Evolutionary conservation across 768 basidiomycete genomes (phyloP).

Genomic region (Calocera viscosa): DNA sequence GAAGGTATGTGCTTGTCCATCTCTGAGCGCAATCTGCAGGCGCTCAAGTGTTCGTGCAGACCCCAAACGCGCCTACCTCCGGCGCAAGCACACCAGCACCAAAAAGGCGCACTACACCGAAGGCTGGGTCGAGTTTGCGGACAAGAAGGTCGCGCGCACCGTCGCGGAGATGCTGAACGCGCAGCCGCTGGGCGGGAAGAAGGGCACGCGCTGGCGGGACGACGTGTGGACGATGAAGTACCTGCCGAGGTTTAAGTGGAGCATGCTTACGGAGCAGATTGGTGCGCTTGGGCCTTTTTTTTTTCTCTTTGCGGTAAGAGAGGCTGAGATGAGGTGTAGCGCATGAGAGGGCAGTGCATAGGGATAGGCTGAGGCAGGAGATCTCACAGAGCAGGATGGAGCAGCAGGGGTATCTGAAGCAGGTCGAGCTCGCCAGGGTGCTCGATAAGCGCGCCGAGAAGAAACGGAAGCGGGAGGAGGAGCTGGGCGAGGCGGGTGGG

Average conservation of each 20-base stretch:
- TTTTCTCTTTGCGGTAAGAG: not conserved
- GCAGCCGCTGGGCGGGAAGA: slow-evolving; percentile 87
- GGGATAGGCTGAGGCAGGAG: slow-evolving; percentile 82
- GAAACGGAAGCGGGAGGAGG: slow-evolving; percentile 26
- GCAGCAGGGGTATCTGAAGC: slow-evolving; percentile 83
- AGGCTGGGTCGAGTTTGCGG: slow-evolving; percentile 97
- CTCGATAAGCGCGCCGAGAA: slow-evolving; percentile 66
- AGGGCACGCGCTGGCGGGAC: slow-evolving; percentile 80
- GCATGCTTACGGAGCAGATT: slow-evolving; percentile 96
- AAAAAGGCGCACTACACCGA: slow-evolving; percentile 84
- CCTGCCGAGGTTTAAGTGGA: slow-evolving; percentile 94
- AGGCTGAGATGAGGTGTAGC: slow-evolving; percentile 37
- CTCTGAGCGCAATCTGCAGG: not conserved
- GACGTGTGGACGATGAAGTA: slow-evolving; percentile 99
- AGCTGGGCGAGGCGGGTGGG: slow-evolving; percentile 17
- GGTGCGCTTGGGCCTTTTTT: slow-evolving; percentile 37
- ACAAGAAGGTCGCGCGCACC: slow-evolving; percentile 79
- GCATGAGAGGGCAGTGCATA: slow-evolving; percentile 80
- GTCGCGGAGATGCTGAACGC: slow-evolving; percentile 95
- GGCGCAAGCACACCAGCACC: slow-evolving; percentile 67
- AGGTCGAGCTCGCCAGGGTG: slow-evolving; percentile 84
- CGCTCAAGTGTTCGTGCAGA: slow-evolving; percentile 36
- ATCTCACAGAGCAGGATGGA: slow-evolving; percentile 76
- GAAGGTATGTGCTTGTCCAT: slow-evolving; percentile 47
- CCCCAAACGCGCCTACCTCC: slow-evolving; percentile 72